A percentile compares a stretch with the other conserved stretches of the same genome.
Conservation (phyloP, 306 rosid species). For the Cajanus cajan region DNA sequence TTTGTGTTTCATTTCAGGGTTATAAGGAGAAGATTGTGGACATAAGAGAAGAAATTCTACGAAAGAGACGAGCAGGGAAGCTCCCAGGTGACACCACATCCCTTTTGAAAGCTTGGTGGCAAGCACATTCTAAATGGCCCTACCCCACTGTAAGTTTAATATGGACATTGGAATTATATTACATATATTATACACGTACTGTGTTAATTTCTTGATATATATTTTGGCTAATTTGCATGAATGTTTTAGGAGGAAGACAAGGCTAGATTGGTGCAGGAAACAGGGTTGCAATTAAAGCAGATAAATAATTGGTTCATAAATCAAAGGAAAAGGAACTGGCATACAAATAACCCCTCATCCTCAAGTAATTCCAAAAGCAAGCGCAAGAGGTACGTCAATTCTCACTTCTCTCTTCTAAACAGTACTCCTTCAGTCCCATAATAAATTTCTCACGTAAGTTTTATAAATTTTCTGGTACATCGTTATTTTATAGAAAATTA, state of each 20-base stretch:
- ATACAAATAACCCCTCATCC: slow-evolving; percentile 64
- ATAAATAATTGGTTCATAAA: slow-evolving; percentile 57
- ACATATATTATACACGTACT: not conserved
- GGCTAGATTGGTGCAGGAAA: slow-evolving; percentile 84
- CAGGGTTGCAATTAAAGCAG: slow-evolving; percentile 84
- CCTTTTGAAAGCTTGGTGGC: slow-evolving; percentile 95
- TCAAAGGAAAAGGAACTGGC: slow-evolving; percentile 89
- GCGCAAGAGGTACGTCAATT: slow-evolving; percentile 73
- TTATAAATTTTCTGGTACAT: too few species aligned
- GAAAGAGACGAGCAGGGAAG: slow-evolving; percentile 95
- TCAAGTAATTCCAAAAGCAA: slow-evolving; percentile 62
- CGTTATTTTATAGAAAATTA: too few species aligned
- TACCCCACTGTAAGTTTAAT: slow-evolving; percentile 80
- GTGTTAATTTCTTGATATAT: too few species aligned
- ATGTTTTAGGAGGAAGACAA: slow-evolving; percentile 85
- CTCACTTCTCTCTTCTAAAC: not conserved
- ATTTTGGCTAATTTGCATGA: not conserved
- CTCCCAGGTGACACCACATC: slow-evolving; percentile 98
- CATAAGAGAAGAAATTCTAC: slow-evolving; percentile 83
- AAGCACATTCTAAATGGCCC: slow-evolving; percentile 98
- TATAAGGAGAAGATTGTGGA: slow-evolving; percentile 93
- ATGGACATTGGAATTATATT: not conserved
- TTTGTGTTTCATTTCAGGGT: slow-evolving; percentile 50
- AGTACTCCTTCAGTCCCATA: too few species aligned
- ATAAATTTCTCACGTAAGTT: too few species aligned